phyloP scores from a whole-genome alignment of 2,329 filamentous ascomycete genomes.

The Bipolaris bicolor region DNA sequence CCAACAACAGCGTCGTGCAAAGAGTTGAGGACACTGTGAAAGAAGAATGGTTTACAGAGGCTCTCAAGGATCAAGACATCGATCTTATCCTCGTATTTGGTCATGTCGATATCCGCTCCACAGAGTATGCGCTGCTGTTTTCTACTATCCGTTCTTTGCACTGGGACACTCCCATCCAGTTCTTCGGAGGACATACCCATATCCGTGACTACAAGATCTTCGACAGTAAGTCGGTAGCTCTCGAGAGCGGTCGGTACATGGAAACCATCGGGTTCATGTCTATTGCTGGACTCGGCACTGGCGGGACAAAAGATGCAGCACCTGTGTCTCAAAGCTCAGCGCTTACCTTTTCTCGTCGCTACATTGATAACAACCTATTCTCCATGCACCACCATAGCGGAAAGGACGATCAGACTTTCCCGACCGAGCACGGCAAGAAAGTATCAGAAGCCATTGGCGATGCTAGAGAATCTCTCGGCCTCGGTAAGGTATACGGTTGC shows the following conservation, averaged over 20 bases:
- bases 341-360: slow-evolving; percentile 74
- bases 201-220: slow-evolving; percentile 84
- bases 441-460: slow-evolving; percentile 72
- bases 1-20: slow-evolving; percentile 87
- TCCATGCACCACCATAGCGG: slow-evolving; percentile 83
- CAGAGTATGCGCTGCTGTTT: slow-evolving; percentile 79
- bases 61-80: slow-evolving; percentile 76
- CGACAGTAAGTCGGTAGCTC: slow-evolving; percentile 76
- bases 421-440: slow-evolving; percentile 74
- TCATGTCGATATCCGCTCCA: slow-evolving; percentile 81
- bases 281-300: slow-evolving; percentile 67
- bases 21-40: slow-evolving; percentile 79
- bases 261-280: slow-evolving; percentile 96
- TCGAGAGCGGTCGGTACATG: slow-evolving; percentile 90
- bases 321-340: slow-evolving; percentile 26
- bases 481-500: slow-evolving; percentile 82
- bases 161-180: slow-evolving; percentile 83
- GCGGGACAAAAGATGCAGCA: slow-evolving; percentile 38
- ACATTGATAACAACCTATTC: slow-evolving; percentile 92
- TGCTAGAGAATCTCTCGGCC: slow-evolving; percentile 71
- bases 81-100: slow-evolving; percentile 88
- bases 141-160: slow-evolving; percentile 76
- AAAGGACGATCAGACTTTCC: slow-evolving; percentile 73
- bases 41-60: slow-evolving; percentile 86
- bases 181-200: slow-evolving; percentile 90